Evolutionary conservation across 192 early-diverging fungal species (phyloP).

Genomic region (Backusella macrospora): DNA sequence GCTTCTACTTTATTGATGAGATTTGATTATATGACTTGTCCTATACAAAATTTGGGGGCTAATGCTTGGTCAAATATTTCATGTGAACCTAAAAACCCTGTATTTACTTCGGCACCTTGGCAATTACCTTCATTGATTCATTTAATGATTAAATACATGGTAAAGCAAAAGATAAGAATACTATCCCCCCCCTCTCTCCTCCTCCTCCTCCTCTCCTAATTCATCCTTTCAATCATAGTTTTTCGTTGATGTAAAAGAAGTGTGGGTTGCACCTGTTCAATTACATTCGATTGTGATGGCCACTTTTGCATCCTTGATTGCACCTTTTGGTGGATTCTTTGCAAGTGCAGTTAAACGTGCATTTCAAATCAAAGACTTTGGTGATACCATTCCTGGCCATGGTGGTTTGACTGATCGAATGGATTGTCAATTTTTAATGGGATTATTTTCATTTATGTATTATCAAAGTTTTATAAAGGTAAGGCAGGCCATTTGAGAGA

Average conservation of each 20-base stretch:
- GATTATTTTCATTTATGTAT: conserved; percentile 91
- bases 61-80: conserved; percentile 51
- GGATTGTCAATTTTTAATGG: conserved; percentile 98
- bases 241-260: conserved; percentile 46
- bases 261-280: conserved; percentile 81
- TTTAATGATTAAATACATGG: conserved; percentile 22
- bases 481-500: neutral
- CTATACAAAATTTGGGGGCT: conserved; percentile 55
- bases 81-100: conserved; percentile 58
- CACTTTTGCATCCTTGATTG: conserved; percentile 93
- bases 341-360: conserved; percentile 95
- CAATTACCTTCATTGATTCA: conserved; percentile 18
- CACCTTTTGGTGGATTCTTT: conserved; percentile 99
- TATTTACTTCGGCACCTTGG: conserved; percentile 51
- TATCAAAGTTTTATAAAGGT: conserved; percentile 85
- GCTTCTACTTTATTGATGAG: conserved; percentile 50
- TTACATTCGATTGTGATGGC: conserved; percentile 88
- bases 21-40: conserved; percentile 61
- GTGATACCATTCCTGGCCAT: conserved; percentile 95
- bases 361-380: conserved; percentile 97
- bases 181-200: too few species aligned
- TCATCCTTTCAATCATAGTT: neutral
- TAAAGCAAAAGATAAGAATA: too few species aligned
- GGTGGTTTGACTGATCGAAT: conserved; percentile 97
- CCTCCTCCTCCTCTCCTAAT: neutral